Percentiles rank a stretch among this genome's conserved stretches.
phyloP scores from a whole-genome alignment of 257 asterid species.

The Fraxinus americana region DNA sequence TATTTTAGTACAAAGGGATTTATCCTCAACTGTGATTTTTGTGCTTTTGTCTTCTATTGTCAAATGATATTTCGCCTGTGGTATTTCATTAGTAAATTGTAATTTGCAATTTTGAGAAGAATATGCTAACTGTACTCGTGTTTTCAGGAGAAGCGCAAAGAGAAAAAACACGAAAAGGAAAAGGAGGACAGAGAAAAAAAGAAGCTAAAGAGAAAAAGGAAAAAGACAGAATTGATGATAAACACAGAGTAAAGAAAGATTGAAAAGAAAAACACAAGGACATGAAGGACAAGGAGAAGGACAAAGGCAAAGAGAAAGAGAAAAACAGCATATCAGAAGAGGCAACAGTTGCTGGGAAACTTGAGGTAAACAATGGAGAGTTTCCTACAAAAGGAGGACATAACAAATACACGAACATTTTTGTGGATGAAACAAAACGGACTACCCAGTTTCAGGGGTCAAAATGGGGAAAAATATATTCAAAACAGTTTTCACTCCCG shows the following conservation, averaged over 20 bases:
- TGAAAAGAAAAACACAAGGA: constrained; percentile 63
- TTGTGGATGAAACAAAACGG: constrained; percentile 35
- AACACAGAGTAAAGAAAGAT: constrained; percentile 66
- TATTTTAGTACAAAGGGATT: background rate
- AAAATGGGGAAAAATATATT: constrained; percentile 47
- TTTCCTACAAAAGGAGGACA: constrained; percentile 36
- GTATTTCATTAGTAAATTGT: constrained; percentile 10
- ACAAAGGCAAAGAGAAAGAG: constrained; percentile 55
- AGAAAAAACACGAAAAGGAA: constrained; percentile 68
- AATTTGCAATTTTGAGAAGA: constrained; percentile 4
- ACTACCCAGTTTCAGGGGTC: constrained; percentile 37
- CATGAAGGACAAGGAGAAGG: constrained; percentile 57
- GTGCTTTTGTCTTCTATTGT: background rate
- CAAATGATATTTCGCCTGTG: background rate
- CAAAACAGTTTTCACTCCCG: constrained; percentile 30
- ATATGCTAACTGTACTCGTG: constrained; percentile 23
- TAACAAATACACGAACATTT: constrained; percentile 30
- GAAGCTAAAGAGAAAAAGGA: constrained; percentile 63
- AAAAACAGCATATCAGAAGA: constrained; percentile 65
- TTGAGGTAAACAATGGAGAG: constrained; percentile 39
- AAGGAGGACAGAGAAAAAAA: constrained; percentile 64
- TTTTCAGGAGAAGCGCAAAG: constrained; percentile 65
- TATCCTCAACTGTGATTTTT: background rate
- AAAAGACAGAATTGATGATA: constrained; percentile 57
- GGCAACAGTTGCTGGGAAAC: constrained; percentile 47